Conservation (phyloP, 2,329 filamentous ascomycete species). For the Ceratocystiopsis brevicomis region DNA sequence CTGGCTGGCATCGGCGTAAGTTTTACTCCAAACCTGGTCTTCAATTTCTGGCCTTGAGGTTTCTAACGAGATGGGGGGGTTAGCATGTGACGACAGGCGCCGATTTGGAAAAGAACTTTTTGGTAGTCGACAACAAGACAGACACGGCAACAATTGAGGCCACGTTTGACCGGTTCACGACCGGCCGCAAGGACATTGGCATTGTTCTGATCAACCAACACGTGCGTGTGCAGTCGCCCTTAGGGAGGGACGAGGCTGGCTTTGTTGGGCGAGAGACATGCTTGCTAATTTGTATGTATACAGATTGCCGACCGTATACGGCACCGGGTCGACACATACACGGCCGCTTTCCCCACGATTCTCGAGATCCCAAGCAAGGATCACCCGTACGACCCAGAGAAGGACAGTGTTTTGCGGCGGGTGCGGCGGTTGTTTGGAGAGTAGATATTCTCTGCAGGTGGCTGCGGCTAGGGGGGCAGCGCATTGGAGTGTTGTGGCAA, state of each 20-base stretch:
- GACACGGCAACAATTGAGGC: slow-evolving; percentile 74
- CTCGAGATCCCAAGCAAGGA: slow-evolving; percentile 98
- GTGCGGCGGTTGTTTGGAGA: slow-evolving; percentile 53
- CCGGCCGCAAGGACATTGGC: slow-evolving; percentile 85
- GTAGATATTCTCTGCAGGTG: slow-evolving; percentile 20
- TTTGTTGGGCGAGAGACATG: background rate
- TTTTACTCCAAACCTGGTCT: slow-evolving; percentile 4
- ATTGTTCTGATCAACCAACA: slow-evolving; percentile 97
- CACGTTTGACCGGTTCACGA: slow-evolving; percentile 77
- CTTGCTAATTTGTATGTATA: background rate
- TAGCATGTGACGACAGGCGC: slow-evolving; percentile 83
- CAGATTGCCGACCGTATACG: slow-evolving; percentile 91
- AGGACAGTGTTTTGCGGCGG: slow-evolving; percentile 87
- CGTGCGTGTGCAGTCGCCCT: slow-evolving; percentile 29
- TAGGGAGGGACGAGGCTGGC: background rate
- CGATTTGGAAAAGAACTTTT: slow-evolving; percentile 89
- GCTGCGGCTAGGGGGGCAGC: background rate
- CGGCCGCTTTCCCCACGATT: slow-evolving; percentile 85
- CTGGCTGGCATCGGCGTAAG: slow-evolving; percentile 84
- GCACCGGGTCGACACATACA: slow-evolving; percentile 75
- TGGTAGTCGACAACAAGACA: slow-evolving; percentile 89
- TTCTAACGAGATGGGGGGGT: background rate
- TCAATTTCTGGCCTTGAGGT: background rate
- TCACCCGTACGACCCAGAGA: slow-evolving; percentile 96
- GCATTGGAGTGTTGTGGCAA: too few relatives aligned